These are phyloP conservation scores for Saccharomycopsis synnaedendra DNA, from an alignment of 805 yeast species.

Conservation along the genomic window DNA sequence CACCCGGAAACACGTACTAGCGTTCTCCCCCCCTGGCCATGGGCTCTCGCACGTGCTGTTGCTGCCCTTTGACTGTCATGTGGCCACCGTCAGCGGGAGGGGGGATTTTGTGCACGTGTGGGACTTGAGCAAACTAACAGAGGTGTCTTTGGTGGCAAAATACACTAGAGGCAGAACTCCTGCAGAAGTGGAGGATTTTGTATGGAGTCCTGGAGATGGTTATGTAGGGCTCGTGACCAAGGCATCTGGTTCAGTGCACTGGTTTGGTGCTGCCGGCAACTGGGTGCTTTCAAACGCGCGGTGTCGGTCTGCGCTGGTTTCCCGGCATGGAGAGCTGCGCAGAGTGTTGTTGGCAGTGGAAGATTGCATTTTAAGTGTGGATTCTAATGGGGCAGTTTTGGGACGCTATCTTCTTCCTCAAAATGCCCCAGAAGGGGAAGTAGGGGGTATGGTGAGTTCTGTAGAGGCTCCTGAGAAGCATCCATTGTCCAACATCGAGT, in stretches of 20 bases:
- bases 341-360: too few species aligned
- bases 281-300: too few species aligned
- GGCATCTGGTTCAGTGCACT: conserved; percentile 49
- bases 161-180: conserved; percentile 54
- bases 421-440: too few species aligned
- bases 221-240: conserved; percentile 41
- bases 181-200: conserved; percentile 36
- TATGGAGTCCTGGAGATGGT: conserved; percentile 39
- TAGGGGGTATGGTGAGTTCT: too few species aligned
- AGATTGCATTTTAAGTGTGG: too few species aligned
- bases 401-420: too few species aligned
- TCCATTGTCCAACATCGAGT: conserved; percentile 11
- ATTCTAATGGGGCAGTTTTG: too few species aligned
- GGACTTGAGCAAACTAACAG: conserved; percentile 42
- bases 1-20: conserved; percentile 26
- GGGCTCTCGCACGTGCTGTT: conserved; percentile 51
- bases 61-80: conserved; percentile 48
- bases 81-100: conserved; percentile 41
- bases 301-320: too few species aligned
- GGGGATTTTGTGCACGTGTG: conserved; percentile 57
- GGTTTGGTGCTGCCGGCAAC: conserved; percentile 27
- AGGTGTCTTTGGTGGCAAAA: conserved; percentile 44
- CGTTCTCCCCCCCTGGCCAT: conserved; percentile 43
- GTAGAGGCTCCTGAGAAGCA: neutral
- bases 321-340: too few species aligned